Conservation (phyloP, 2,329 filamentous ascomycete genomes). For the Paecilomyces niveus region DNA sequence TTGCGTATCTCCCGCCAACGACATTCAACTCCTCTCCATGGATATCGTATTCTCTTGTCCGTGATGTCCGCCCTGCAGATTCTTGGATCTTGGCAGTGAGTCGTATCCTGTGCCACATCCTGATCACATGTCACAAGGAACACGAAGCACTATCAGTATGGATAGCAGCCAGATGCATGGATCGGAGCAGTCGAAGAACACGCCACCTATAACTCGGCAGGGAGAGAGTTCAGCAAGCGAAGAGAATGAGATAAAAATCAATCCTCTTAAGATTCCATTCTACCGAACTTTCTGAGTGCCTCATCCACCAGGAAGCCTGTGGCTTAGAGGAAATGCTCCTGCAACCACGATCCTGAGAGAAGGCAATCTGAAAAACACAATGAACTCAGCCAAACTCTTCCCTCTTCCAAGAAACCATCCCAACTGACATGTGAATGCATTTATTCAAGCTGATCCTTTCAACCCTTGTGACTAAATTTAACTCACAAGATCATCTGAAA, state of each 20-base stretch:
- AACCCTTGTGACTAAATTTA: not conserved
- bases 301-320: too few species aligned
- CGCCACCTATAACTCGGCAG: too few species aligned
- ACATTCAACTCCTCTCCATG: not conserved
- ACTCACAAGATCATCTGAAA: not conserved
- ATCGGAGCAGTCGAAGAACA: too few species aligned
- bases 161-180: too few species aligned
- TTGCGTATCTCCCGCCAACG: not conserved
- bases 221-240: too few species aligned
- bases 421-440: not conserved
- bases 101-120: not conserved
- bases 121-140: not conserved
- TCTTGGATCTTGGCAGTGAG: not conserved
- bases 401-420: not conserved
- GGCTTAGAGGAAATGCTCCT: too few species aligned
- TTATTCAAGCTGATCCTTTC: not conserved
- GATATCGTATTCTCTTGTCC: not conserved
- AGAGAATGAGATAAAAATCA: too few species aligned
- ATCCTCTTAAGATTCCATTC: too few species aligned
- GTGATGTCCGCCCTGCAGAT: not conserved
- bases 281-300: too few species aligned
- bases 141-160: not conserved
- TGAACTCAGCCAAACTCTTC: not conserved
- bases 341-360: not conserved
- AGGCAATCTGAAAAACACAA: not conserved